These are phyloP conservation scores for Plasmodium berghei DNA, from an alignment of 169 alveolate genomes.

Conservation along the genomic window DNA sequence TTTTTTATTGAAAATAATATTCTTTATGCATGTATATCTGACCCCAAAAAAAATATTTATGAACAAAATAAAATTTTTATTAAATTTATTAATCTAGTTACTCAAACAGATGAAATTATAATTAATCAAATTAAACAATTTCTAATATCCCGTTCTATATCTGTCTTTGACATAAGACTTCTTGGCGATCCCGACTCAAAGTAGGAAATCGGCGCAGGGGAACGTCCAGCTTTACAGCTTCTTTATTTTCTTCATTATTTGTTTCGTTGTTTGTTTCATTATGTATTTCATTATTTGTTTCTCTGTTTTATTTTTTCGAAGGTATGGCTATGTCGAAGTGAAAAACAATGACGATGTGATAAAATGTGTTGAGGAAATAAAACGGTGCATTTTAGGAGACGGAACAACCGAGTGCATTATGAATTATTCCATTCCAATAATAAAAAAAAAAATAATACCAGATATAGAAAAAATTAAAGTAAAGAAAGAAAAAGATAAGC, in stretches of 20 bases:
- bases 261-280: too few species aligned
- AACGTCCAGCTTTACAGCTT: too few species aligned
- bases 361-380: conserved; percentile 54
- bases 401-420: conserved; percentile 28
- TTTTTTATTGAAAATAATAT: not conserved
- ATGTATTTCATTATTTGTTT: not conserved
- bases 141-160: conserved; percentile 51
- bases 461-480: conserved; percentile 79
- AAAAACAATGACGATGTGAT: conserved; percentile 78
- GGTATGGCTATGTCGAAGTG: conserved; percentile 80
- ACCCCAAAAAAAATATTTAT: conserved; percentile 79
- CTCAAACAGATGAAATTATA: conserved; percentile 39
- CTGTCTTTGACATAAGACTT: conserved; percentile 74
- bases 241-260: too few species aligned
- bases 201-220: conserved; percentile 2
- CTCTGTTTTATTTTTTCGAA: not conserved
- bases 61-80: conserved; percentile 83
- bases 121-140: conserved; percentile 65
- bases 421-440: conserved; percentile 70
- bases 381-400: conserved; percentile 17
- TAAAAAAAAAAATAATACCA: conserved; percentile 78
- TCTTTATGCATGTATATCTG: conserved; percentile 63
- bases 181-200: conserved; percentile 26
- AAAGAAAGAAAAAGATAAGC: conserved; percentile 50
- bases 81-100: conserved; percentile 66